Conservation (phyloP, 1,284 basidiomycete species). For the Quambalaria eucalypti region DNA sequence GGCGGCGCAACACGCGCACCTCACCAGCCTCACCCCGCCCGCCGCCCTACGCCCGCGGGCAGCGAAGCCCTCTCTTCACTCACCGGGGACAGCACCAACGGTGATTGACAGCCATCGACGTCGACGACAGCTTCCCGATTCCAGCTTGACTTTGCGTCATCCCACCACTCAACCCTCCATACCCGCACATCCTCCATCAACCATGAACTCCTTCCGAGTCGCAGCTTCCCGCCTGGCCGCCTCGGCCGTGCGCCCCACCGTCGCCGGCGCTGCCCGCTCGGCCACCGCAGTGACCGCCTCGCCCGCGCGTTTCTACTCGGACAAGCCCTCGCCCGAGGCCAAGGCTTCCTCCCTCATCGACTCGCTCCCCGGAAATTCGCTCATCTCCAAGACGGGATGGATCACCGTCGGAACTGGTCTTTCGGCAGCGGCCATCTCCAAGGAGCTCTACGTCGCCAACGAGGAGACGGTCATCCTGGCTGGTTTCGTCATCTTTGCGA, state of each 20-base stretch:
- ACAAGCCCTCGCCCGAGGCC: constrained; percentile 58
- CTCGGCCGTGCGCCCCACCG: constrained; percentile 16
- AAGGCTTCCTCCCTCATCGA: constrained; percentile 85
- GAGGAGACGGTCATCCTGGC: constrained; percentile 60
- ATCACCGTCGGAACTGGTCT: constrained; percentile 84
- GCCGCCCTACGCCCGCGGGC: too few species aligned
- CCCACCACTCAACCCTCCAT: too few species aligned
- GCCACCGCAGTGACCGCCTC: background rate
- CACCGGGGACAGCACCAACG: too few species aligned
- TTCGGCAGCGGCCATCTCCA: constrained; percentile 84
- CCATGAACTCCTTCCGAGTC: background rate
- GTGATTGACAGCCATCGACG: too few species aligned
- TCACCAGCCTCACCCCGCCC: too few species aligned
- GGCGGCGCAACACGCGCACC: too few species aligned
- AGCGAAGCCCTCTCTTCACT: too few species aligned
- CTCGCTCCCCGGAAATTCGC: constrained; percentile 78
- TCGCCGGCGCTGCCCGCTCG: constrained; percentile 10
- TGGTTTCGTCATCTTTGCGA: constrained; percentile 71
- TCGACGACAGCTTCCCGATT: too few species aligned
- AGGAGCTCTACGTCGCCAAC: constrained; percentile 95
- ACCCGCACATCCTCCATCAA: too few species aligned
- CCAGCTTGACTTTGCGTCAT: too few species aligned
- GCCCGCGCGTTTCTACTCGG: background rate
- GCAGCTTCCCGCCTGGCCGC: constrained; percentile 26
- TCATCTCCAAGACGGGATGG: constrained; percentile 85